A percentile compares a stretch with the other conserved stretches of the same genome.
phyloP scores from a whole-genome alignment of 164 flowering plant genomes.

The Liriodendron chinense region DNA sequence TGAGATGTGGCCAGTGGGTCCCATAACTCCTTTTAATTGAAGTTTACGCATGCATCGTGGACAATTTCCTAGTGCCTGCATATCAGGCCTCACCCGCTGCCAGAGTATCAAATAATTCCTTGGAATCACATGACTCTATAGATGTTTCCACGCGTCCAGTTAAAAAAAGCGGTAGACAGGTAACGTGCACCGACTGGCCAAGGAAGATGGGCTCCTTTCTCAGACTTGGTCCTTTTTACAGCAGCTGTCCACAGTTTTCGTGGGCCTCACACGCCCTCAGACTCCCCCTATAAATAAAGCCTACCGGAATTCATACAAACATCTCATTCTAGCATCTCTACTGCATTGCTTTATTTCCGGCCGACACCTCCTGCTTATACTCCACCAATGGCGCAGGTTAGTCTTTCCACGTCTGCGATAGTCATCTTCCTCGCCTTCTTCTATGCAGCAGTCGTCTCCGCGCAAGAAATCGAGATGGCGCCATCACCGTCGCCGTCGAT shows the following conservation, averaged over 20 bases:
- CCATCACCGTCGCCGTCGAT: constrained; percentile 2
- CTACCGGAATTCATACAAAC: background rate
- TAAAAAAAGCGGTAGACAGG: no score
- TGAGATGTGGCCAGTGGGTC: no score
- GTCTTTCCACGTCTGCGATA: background rate
- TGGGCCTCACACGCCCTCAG: background rate
- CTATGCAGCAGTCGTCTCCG: background rate
- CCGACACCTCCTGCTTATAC: background rate
- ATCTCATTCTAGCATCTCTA: background rate
- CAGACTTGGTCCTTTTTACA: background rate
- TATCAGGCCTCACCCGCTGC: no score
- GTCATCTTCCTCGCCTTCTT: background rate
- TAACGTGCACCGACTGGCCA: no score
- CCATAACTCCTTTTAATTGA: no score
- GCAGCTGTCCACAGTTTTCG: background rate
- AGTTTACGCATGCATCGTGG: no score
- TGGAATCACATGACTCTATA: no score
- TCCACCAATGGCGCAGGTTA: background rate
- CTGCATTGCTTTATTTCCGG: background rate
- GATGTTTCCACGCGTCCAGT: no score
- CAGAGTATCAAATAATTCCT: no score
- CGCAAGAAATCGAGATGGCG: constrained; percentile 3
- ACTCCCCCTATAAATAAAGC: background rate
- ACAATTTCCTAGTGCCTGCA: no score
- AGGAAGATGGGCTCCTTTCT: background rate